Evolutionary conservation across 805 yeast genomes (phyloP).

Genomic region (Metschnikowia continentalis): DNA sequence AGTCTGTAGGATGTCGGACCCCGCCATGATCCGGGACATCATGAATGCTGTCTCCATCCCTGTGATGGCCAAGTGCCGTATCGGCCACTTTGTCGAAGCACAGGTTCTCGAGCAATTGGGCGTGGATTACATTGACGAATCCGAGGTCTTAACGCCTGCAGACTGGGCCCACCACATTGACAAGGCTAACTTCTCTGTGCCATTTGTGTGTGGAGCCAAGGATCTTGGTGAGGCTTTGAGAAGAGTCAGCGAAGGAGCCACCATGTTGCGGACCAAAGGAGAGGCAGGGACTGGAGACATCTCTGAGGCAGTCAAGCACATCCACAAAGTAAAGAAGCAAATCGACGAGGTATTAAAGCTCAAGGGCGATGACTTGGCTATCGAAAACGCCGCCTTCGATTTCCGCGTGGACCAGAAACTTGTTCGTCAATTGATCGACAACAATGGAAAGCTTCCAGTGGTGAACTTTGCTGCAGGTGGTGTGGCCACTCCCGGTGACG

Average conservation of each 20-base stretch:
- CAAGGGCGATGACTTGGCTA: constrained; percentile 28
- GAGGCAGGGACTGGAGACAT: constrained; percentile 90
- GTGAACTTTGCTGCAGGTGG: constrained; percentile 90
- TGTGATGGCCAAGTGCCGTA: constrained; percentile 83
- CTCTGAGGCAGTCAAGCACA: constrained; percentile 76
- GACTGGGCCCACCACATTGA: constrained; percentile 63
- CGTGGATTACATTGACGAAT: constrained; percentile 78
- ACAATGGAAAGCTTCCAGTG: constrained; percentile 65
- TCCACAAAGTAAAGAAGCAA: constrained; percentile 54
- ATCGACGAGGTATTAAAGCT: constrained; percentile 44
- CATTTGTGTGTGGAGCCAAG: constrained; percentile 82
- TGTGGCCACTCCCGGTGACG: constrained; percentile 84
- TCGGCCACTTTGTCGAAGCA: constrained; percentile 81
- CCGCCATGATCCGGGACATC: constrained; percentile 69
- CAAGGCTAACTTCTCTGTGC: constrained; percentile 59
- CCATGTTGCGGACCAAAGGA: constrained; percentile 83
- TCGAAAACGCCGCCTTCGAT: constrained; percentile 50
- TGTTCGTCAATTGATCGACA: constrained; percentile 45
- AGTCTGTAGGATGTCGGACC: constrained; percentile 85
- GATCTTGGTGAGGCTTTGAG: constrained; percentile 79
- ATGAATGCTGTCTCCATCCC: constrained; percentile 68
- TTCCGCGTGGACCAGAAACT: constrained; percentile 57
- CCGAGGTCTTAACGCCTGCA: constrained; percentile 82
- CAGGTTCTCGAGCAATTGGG: constrained; percentile 68
- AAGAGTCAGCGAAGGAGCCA: constrained; percentile 78